A percentile compares a stretch with the other conserved stretches of the same genome.
Evolutionary conservation across 2,329 filamentous ascomycete genomes (phyloP).

Genomic region (Neoarthrinium moseri): DNA sequence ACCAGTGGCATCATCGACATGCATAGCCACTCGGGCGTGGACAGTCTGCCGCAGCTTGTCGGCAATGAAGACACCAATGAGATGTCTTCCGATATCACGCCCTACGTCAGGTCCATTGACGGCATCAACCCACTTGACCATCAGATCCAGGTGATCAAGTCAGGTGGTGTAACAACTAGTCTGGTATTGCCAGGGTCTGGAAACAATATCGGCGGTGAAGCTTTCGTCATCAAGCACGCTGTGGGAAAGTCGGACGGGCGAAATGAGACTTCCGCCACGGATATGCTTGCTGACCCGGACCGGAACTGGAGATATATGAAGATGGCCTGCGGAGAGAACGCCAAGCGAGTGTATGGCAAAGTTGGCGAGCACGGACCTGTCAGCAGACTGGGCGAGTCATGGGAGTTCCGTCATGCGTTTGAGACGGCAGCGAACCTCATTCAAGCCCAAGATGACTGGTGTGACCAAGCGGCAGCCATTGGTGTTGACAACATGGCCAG

Average conservation of each 20-base stretch:
- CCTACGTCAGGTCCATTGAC: slow-evolving; percentile 67
- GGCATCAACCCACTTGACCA: slow-evolving; percentile 61
- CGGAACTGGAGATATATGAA: slow-evolving; percentile 70
- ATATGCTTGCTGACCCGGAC: slow-evolving; percentile 66
- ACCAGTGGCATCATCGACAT: slow-evolving; percentile 71
- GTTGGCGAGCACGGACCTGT: slow-evolving; percentile 52
- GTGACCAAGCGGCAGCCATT: slow-evolving; percentile 48
- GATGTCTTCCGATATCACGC: slow-evolving; percentile 61
- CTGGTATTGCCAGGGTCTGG: slow-evolving; percentile 66
- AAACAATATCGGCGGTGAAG: slow-evolving; percentile 74
- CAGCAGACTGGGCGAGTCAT: slow-evolving; percentile 67
- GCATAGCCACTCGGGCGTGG: slow-evolving; percentile 66
- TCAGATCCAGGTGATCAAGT: slow-evolving; percentile 69
- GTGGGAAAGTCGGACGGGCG: slow-evolving; percentile 60
- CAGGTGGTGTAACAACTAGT: slow-evolving; percentile 69
- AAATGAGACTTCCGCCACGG: slow-evolving; percentile 59
- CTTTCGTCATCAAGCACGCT: slow-evolving; percentile 67
- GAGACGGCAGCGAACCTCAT: slow-evolving; percentile 59
- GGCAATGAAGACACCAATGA: slow-evolving; percentile 64
- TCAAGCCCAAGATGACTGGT: slow-evolving; percentile 68
- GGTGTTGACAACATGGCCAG: slow-evolving; percentile 50
- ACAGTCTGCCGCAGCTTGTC: slow-evolving; percentile 51
- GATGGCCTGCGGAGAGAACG: slow-evolving; percentile 74
- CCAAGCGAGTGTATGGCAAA: slow-evolving; percentile 60
- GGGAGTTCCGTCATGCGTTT: slow-evolving; percentile 66